Evolutionary conservation across 2,329 filamentous ascomycete species (phyloP).

Genomic region (Canariomyces notabilis): DNA sequence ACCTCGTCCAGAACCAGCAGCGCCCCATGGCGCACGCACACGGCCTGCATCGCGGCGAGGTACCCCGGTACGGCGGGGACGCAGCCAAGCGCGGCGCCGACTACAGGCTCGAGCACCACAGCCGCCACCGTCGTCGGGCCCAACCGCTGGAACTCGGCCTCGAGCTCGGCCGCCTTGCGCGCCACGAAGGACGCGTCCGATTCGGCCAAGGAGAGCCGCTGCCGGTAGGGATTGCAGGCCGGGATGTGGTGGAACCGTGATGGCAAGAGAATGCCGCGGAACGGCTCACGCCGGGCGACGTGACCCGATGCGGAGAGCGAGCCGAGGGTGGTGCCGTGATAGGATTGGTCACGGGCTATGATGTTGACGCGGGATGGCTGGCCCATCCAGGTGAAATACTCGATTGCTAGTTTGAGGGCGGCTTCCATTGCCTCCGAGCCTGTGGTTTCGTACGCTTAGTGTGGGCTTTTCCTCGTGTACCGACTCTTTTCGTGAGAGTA

Average conservation of each 20-base stretch:
- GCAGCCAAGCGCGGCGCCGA: slow-evolving; percentile 66
- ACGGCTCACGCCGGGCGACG: slow-evolving; percentile 52
- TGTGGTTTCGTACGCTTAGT: too few species aligned
- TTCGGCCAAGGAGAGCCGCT: slow-evolving; percentile 42
- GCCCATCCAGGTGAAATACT: slow-evolving; percentile 57
- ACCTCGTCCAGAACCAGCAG: slow-evolving; percentile 76
- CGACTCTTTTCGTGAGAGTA: too few species aligned
- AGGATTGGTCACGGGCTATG: slow-evolving; percentile 61
- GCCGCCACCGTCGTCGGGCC: slow-evolving; percentile 60
- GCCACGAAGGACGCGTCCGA: slow-evolving; percentile 50
- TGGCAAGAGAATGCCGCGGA: slow-evolving; percentile 49
- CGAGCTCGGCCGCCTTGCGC: slow-evolving; percentile 56
- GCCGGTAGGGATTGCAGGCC: slow-evolving; percentile 61
- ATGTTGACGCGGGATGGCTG: slow-evolving; percentile 53
- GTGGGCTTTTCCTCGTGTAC: too few species aligned
- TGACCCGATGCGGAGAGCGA: slow-evolving; percentile 57
- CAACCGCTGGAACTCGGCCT: slow-evolving; percentile 54
- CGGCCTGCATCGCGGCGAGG: slow-evolving; percentile 58
- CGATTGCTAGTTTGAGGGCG: slow-evolving; percentile 60
- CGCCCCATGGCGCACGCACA: slow-evolving; percentile 67
- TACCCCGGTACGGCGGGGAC: slow-evolving; percentile 64
- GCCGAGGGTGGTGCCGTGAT: slow-evolving; percentile 66
- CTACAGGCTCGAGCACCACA: slow-evolving; percentile 63
- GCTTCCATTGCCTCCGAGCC: slow-evolving; percentile 67
- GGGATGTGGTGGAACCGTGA: slow-evolving; percentile 48